Base-by-base conservation (phyloP, 139 green algal species). In the Desmodesmus armatus region DNA sequence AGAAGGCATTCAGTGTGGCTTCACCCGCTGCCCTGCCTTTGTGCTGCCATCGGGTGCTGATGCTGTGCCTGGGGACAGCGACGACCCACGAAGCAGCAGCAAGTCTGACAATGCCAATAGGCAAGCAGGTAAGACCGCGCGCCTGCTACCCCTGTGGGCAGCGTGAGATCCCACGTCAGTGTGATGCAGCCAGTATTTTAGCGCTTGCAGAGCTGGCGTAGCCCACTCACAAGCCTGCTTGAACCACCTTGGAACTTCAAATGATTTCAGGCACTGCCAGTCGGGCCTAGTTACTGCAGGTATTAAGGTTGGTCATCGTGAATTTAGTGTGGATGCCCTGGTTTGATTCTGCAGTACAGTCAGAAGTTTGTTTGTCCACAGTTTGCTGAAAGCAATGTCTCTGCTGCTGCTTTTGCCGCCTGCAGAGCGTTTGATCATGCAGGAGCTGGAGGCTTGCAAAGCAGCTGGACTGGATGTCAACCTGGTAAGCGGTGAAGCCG, bases 41-140 rank as follows among this genome's bases (percentile, higher is more conserved):
- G 49, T 78, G 55, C 47, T 58, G 40, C 65, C 65, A 17, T 33
- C 47, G 3, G 63, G 58, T 35, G 60, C 58, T 49, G 77, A 37
- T 19, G 53, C 78, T 23, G 76, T 82, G 55, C 76, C 76, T n/a
- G 76, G 76, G 1, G 76, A 82, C 76, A 82, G 55, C 76, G 39
- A 55, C 5, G 76, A 72, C 37, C 76, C 76, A 5, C 25, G 76
- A 19, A 81, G 74, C 33, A 65, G 40, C 37, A 71, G 55, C 76
- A 53, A 23, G 25, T 23, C 9, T 11, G 31, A 39, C 69, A 58
- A 39, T 39, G 69, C 21, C 69, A 40, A 72, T 11, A 72, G 67
- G 15, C 67, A 75, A 75, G 67, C 3, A 75, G 67, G 67, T 75
- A 21, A 7, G 63, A 2, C n/a, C 9, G 23, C 29, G 33, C 39